Evolutionary conservation across 805 yeast genomes (phyloP), one percentile per base, ranked within the genome.

Genomic region (Blastobotrys mokoenaii): DNA sequence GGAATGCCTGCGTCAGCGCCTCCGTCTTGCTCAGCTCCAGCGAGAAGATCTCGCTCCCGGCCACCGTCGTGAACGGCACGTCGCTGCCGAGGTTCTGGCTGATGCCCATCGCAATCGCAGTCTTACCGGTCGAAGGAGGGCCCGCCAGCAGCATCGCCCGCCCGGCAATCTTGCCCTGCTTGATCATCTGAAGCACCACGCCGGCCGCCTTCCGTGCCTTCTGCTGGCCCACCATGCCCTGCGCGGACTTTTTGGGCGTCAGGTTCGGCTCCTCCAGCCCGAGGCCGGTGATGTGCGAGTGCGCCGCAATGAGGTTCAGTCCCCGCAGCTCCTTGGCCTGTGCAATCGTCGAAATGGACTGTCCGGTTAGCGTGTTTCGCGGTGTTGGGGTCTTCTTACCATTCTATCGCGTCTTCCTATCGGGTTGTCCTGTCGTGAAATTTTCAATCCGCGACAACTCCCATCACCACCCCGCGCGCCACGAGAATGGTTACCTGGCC

Each of bases 51-150:
- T 93, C 99, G 29, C 95, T 82, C 2, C 96, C 98, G 8, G 95
- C 90, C 63, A 93, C 75, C 8, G 95, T 87, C 35, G 97, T 90
- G 65, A 93, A 93, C 34, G 98, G 98, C 48, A 93, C 97, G 51
- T 81, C 87, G 11, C 69, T 58, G 29, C 84, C 84, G 29, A 71
- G 56, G 3, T 62, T 52, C 52, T 70, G 74, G 32, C 71, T 54
- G 38, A 68, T 72, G 14, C 97, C 98, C 83, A 88, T 84, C 11
- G 99, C 98, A 57, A 93, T 77, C 33, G 99, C 99, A 2, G 99
- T 93, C 65, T 93, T 93, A 66, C 99, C 99, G 0, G 98, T 93
- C 11, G 96, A 86, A 25, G 98, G 98, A 9, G 97, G 97, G 35
- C 99, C 99, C 0, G 98, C 97, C 49, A 93, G 74, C 51, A 93